Evolutionary conservation across 2,329 filamentous ascomycete species (phyloP).

Genomic region (Byssochlamys sp.): DNA sequence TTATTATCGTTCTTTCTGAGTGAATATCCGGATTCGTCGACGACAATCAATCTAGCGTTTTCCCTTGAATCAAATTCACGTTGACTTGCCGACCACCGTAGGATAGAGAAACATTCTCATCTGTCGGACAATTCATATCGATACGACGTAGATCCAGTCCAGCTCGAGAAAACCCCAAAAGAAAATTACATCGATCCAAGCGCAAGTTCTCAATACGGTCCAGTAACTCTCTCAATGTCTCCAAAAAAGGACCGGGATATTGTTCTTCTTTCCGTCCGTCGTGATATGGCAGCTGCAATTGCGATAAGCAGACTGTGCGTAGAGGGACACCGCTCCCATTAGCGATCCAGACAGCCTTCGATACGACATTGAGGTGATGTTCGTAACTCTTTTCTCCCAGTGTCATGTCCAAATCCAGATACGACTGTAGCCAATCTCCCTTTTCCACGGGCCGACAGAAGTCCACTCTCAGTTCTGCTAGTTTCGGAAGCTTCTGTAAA

Average conservation of each 20-base stretch:
- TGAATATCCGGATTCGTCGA: too few relatives aligned
- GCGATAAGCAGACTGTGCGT: neutral
- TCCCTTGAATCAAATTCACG: too few relatives aligned
- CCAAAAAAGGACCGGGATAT: neutral
- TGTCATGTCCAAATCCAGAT: conserved; percentile 1
- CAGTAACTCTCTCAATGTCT: neutral
- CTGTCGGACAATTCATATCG: neutral
- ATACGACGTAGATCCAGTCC: neutral
- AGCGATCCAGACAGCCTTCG: neutral
- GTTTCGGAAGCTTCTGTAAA: neutral
- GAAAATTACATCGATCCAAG: neutral
- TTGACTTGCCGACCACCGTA: too few relatives aligned
- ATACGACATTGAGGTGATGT: neutral
- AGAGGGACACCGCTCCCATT: neutral
- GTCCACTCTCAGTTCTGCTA: neutral
- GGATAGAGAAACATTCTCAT: neutral
- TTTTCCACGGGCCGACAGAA: neutral
- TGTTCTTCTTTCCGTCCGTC: neutral
- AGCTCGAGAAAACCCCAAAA: neutral
- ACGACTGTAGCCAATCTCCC: neutral
- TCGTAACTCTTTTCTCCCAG: neutral
- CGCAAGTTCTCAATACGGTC: neutral
- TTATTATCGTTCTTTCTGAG: too few relatives aligned
- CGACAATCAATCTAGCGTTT: too few relatives aligned
- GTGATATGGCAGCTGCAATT: neutral